Base-by-base conservation (phyloP, 208 protist genomes). In the Acanthamoeba triangularis region DNA sequence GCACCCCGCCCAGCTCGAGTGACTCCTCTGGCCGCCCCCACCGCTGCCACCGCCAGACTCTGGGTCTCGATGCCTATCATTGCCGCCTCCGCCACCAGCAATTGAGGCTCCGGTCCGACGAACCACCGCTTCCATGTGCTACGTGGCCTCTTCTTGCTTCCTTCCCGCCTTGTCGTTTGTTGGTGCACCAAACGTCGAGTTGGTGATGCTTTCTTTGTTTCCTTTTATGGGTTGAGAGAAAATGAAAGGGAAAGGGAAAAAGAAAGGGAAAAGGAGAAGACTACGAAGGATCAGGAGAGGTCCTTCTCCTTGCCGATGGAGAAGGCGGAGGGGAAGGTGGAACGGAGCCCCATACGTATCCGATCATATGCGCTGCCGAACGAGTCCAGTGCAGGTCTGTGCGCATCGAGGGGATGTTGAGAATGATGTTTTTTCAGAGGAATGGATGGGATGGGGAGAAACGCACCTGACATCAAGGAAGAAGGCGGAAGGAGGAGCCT, bases 341-440 rank as follows among this genome's bases (percentile, higher is more conserved):
- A 65, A 30, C 65, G 33, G 52, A 90, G 80, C 13, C 80, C 80
- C 80, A 90, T 90, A 8, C 80, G 80, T 59, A 90, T 90, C 30
- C 80, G 80, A 63, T 90, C 80, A n/a, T 33, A 90, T 7, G 80
- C 80, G 52, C 80, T 90, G 3, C 52, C 80, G 13, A 63, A 23
- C 8, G 49, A 65, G 35, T 90, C 80, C 14, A 90, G 80, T 2
- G 80, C 80, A 23, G 80, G 80, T 44, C 80, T 90, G 33, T 11
- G 25, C 61, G 14, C 28, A 33, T 33, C 3, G 61, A 67, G 20
- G 6, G 28, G 28, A 25, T 23, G 61, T 18, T 59, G 4, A 59
- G 18, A 3, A 2, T 25, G 54, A 61, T 61, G 54, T 2, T 35
- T 47, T 0, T 25, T n/a, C 35, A 80, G 41, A 35, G 35, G 10